Evolutionary conservation across 176 grass and related monocot genomes (phyloP), one percentile per base, ranked within the genome.

Genomic region (Oryza meyeriana): DNA sequence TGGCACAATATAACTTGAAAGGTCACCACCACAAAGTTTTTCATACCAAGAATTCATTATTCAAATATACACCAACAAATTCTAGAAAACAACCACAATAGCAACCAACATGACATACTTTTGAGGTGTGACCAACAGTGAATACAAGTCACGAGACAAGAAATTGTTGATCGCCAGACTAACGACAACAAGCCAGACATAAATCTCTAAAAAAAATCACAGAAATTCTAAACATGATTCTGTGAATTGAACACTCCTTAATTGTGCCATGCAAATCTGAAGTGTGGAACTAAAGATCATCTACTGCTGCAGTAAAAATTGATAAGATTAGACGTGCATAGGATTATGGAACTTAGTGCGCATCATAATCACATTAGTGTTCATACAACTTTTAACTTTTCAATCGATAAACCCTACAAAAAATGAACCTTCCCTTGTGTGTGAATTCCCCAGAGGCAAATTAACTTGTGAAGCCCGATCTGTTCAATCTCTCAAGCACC

Each of bases 1-100:
- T 55, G 67, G 67, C 48, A 77, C 35, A 66, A 34, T 35, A 77
- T 75, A 90, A 45, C 55, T 76, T n/a, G 65, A 80, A 74, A 82
- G 27, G n/a, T 78, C 73, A 82, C 14, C 73, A 82, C 20, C 11
- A 10, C 22, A 28, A 28, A 38, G 1, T 38, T 65, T 48, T 52
- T 32, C 47, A 36, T 58, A 73, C 31, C 32, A 75, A 10, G 3
- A 47, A 89, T 73, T 30, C 18, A 26, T 31, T 61, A 61, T 77
- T 72, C 10, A 35, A 73, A 82, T 59, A 35, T 82, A 27, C 0
- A 67, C 3, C 29, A 78, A 30, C 2, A 62, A 75, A 32, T 12
- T 55, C 24, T 0, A 80, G 33, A 71, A 86, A 61, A 86, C 13
- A 38, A 6, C 8, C n/a, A 69, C 55, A 65, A 57, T 59, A 66